Evolutionary conservation across 495 filamentous ascomycete genomes (phyloP).

Genomic region (Pyrenula aspistea): DNA sequence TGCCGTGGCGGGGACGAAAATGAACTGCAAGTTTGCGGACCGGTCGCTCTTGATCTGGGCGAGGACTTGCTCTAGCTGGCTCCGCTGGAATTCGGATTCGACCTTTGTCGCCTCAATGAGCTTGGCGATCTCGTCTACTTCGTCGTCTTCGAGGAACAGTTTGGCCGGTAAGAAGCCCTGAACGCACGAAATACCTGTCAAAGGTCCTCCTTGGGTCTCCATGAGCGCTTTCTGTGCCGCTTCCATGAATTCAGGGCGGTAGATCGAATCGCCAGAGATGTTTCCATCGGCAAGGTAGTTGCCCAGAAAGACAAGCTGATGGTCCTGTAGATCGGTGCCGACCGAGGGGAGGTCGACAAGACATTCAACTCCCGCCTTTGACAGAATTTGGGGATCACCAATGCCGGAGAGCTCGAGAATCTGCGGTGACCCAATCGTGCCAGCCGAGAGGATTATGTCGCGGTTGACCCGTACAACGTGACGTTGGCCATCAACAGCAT

Average conservation of each 20-base stretch:
- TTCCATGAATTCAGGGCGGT: slow-evolving; percentile 16
- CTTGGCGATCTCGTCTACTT: slow-evolving; percentile 5
- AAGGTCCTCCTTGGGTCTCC: slow-evolving; percentile 16
- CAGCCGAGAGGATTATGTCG: slow-evolving; percentile 43
- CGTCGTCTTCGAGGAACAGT: slow-evolving; percentile 3
- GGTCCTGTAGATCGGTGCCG: slow-evolving; percentile 46
- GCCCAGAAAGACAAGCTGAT: slow-evolving; percentile 25
- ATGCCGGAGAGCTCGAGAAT: slow-evolving; percentile 44
- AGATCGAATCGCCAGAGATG: slow-evolving; percentile 27
- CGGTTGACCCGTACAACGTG: slow-evolving; percentile 14
- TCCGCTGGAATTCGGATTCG: slow-evolving; percentile 12
- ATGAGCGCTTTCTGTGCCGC: slow-evolving; percentile 24
- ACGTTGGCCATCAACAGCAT: slow-evolving; percentile 9
- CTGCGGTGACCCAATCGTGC: slow-evolving; percentile 37
- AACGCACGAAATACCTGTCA: slow-evolving; percentile 20
- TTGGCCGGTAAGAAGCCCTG: not conserved
- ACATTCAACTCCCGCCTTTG: slow-evolving; percentile 25
- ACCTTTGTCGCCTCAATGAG: too few relatives aligned
- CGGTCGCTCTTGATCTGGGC: slow-evolving; percentile 38
- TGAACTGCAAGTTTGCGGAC: slow-evolving; percentile 24
- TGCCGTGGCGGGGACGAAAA: too few relatives aligned
- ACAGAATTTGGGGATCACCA: slow-evolving; percentile 25
- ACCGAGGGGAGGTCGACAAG: slow-evolving; percentile 35
- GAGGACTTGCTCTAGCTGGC: slow-evolving; percentile 37
- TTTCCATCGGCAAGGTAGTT: slow-evolving; percentile 32